Conservation (phyloP, 2,329 filamentous ascomycete species). For the Mariannaea sp. region DNA sequence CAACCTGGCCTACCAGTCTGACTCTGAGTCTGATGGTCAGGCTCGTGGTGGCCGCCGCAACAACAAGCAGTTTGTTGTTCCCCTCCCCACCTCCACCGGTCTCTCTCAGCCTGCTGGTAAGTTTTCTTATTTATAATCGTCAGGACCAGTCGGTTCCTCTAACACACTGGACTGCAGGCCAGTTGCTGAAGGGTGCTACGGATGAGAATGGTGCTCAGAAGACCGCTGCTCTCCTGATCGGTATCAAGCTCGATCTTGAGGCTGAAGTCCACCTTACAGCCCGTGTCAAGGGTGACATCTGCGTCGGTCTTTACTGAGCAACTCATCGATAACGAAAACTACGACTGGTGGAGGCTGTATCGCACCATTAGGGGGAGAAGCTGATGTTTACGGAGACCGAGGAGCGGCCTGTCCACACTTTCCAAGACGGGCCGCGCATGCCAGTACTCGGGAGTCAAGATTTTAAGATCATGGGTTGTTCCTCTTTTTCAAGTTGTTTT, state of each 20-base stretch:
- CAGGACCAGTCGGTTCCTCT: too few species aligned
- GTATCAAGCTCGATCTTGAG: constrained; percentile 67
- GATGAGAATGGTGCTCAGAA: constrained; percentile 63
- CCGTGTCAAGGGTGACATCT: constrained; percentile 63
- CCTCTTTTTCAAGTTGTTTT: too few species aligned
- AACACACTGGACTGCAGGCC: constrained; percentile 43
- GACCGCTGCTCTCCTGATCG: constrained; percentile 61
- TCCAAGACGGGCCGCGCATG: constrained; percentile 4
- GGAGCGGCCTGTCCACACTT: too few species aligned
- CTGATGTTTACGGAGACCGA: constrained; percentile 14
- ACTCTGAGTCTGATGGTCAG: constrained; percentile 40
- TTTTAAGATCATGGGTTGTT: too few species aligned
- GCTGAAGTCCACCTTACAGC: constrained; percentile 67
- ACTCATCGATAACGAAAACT: neutral
- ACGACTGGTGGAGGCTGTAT: constrained; percentile 12
- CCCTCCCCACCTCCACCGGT: constrained; percentile 41
- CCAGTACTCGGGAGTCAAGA: too few species aligned
- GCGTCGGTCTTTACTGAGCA: constrained; percentile 46
- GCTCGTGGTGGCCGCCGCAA: constrained; percentile 38
- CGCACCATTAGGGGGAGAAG: constrained; percentile 17
- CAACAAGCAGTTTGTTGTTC: constrained; percentile 37
- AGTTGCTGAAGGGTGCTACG: constrained; percentile 61
- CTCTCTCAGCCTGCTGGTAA: constrained; percentile 43
- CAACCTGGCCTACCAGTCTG: constrained; percentile 36
- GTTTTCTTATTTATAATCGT: constrained; percentile 31